Conservation (phyloP, 768 basidiomycete genomes). For the Leccinum obscurum region DNA sequence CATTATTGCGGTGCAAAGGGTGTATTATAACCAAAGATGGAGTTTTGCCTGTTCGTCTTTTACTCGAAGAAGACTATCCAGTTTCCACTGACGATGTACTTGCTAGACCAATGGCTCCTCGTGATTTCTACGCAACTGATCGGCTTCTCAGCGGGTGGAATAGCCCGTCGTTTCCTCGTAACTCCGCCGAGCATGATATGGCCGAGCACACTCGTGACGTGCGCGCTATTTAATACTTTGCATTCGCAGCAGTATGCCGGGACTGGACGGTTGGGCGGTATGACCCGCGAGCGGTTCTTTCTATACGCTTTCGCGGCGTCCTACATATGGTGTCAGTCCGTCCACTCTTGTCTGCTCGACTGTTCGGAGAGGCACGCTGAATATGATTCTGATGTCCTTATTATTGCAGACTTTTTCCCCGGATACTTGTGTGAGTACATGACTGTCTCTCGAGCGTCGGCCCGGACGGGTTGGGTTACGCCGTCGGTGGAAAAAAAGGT, state of each 20-base stretch:
- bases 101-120: constrained; percentile 72
- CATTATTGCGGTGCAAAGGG: constrained; percentile 72
- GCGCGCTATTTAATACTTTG: constrained; percentile 75
- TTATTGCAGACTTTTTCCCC: constrained; percentile 40
- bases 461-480: not conserved
- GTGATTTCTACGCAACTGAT: constrained; percentile 77
- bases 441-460: not conserved
- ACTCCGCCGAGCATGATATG: constrained; percentile 63
- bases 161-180: constrained; percentile 73
- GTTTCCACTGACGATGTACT: constrained; percentile 8
- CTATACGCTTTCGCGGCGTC: constrained; percentile 58
- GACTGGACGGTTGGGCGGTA: constrained; percentile 57
- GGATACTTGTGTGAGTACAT: constrained; percentile 42
- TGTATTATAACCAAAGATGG: constrained; percentile 67
- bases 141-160: constrained; percentile 81
- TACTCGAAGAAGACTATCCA: not conserved
- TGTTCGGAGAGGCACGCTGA: constrained; percentile 1
- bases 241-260: constrained; percentile 71
- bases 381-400: constrained; percentile 4
- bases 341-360: not conserved
- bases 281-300: constrained; percentile 80
- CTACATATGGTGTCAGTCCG: constrained; percentile 55
- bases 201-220: constrained; percentile 74
- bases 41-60: constrained; percentile 53
- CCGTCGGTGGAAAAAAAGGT: not conserved